These are phyloP conservation scores for Acanthamoeba lenticulata DNA, from an alignment of 208 protist species.

Conservation along the genomic window DNA sequence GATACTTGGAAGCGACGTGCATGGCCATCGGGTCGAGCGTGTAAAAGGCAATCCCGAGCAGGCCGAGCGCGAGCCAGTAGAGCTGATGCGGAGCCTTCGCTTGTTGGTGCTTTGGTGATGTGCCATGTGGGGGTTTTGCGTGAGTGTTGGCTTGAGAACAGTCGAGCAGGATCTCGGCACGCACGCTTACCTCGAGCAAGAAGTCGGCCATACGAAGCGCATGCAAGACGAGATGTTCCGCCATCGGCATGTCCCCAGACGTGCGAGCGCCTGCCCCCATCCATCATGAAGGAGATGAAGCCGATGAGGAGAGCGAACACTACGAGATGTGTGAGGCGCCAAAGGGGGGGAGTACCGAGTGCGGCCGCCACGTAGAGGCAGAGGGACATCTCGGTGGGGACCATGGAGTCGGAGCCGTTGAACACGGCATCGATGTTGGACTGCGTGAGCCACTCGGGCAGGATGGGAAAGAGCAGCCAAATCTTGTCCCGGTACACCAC, in stretches of 20 bases:
- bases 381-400: neutral
- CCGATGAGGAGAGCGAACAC: neutral
- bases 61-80: neutral
- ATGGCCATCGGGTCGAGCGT: neutral
- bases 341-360: neutral
- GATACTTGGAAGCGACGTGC: neutral
- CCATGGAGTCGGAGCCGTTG: neutral
- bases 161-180: too few species aligned
- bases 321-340: too few species aligned
- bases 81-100: neutral
- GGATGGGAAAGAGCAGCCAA: neutral
- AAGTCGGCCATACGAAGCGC: neutral
- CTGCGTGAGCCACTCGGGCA: neutral
- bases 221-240: neutral
- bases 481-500: constrained; percentile 8
- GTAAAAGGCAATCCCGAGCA: neutral
- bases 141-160: too few species aligned
- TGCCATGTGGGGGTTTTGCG: too few species aligned
- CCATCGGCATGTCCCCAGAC: neutral
- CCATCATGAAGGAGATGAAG: neutral
- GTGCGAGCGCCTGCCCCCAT: neutral
- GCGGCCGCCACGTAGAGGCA: neutral
- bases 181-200: neutral
- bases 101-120: neutral
- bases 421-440: neutral